Conservation (phyloP, 108 stramenopile genomes). For the Phaeodactylum tricornutum region DNA sequence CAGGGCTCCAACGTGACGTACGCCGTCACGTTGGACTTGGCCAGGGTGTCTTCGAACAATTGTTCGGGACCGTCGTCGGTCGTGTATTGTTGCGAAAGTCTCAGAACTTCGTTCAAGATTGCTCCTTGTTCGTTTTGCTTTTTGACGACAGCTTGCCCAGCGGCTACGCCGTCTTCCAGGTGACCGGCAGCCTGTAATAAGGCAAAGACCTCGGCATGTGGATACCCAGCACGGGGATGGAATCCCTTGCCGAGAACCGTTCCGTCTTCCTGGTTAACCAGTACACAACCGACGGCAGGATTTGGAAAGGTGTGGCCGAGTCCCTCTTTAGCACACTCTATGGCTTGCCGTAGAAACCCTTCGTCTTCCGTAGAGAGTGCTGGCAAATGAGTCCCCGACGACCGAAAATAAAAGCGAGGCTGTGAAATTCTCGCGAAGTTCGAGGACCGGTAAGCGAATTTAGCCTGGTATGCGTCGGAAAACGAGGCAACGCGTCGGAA, state of each 20-base stretch:
- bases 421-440: no score
- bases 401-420: no score
- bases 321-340: constrained; percentile 37
- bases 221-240: constrained; percentile 77
- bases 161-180: constrained; percentile 43
- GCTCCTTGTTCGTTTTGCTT: neutral
- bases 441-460: no score
- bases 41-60: constrained; percentile 35
- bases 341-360: constrained; percentile 25
- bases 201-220: constrained; percentile 87
- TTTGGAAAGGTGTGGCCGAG: constrained; percentile 77
- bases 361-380: neutral
- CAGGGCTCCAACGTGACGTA: constrained; percentile 91
- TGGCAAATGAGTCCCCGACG: no score
- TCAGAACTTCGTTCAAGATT: constrained; percentile 5
- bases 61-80: constrained; percentile 29
- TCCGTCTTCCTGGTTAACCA: constrained; percentile 39
- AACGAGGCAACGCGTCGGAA: no score
- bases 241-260: constrained; percentile 70
- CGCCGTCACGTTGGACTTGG: constrained; percentile 47
- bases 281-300: constrained; percentile 83
- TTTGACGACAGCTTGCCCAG: constrained; percentile 39
- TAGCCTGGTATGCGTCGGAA: no score
- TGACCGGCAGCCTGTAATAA: constrained; percentile 64
- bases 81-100: constrained; percentile 32